phyloP scores from a whole-genome alignment of 2,329 filamentous ascomycete species.

The Xylariaceae sp. region DNA sequence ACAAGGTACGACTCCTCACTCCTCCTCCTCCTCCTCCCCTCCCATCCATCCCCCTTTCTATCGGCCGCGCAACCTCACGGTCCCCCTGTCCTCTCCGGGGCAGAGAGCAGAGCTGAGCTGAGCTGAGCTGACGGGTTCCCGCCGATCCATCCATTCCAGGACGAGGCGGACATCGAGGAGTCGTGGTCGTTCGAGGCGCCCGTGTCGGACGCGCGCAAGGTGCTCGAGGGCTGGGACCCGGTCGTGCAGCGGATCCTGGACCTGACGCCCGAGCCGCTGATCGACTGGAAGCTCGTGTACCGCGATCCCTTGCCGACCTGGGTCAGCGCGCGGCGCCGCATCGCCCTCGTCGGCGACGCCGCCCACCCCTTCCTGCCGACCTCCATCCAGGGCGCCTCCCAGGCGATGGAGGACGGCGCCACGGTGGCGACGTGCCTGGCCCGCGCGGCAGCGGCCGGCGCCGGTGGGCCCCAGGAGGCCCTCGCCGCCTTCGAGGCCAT shows the following conservation, averaged over 20 bases:
- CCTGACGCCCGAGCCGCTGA: conserved; percentile 22
- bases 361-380: conserved; percentile 44
- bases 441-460: conserved; percentile 15
- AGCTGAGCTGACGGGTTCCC: no score
- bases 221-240: conserved; percentile 24
- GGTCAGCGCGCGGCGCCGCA: conserved; percentile 31
- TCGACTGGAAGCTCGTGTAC: conserved; percentile 31
- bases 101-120: neutral
- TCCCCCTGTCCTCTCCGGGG: neutral
- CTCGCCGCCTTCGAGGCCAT: conserved; percentile 37
- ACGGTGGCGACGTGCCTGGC: conserved; percentile 36
- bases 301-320: conserved; percentile 32
- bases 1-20: conserved; percentile 27
- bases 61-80: conserved; percentile 2
- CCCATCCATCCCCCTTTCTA: neutral
- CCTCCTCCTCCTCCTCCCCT: neutral
- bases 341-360: conserved; percentile 39
- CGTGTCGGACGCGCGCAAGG: conserved; percentile 21
- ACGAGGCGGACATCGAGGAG: conserved; percentile 20
- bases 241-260: conserved; percentile 34
- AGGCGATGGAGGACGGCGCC: conserved; percentile 43
- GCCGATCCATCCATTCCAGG: conserved; percentile 6
- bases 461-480: conserved; percentile 28
- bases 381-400: conserved; percentile 38
- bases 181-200: conserved; percentile 15